These are phyloP conservation scores for Hygrocybe coccinea DNA, from an alignment of 768 basidiomycete species.

Conservation along the genomic window DNA sequence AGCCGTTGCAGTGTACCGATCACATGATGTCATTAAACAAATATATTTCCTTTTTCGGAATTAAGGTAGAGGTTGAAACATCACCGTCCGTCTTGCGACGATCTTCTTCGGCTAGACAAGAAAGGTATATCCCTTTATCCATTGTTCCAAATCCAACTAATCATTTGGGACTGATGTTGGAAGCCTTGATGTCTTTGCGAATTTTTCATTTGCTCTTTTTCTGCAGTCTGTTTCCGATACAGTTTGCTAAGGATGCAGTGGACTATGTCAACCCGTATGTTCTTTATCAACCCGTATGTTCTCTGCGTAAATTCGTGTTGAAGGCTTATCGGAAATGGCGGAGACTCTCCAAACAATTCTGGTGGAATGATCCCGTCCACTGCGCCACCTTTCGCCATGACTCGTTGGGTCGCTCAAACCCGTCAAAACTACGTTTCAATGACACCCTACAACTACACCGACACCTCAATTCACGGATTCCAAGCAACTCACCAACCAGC, in stretches of 20 bases:
- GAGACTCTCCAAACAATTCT: slow-evolving; percentile 61
- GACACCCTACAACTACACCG: slow-evolving; percentile 64
- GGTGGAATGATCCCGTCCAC: slow-evolving; percentile 77
- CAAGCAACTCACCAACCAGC: slow-evolving; percentile 80
- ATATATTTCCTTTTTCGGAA: too few relatives aligned
- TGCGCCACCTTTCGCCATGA: slow-evolving; percentile 80
- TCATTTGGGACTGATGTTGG: background rate
- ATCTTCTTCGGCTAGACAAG: too few relatives aligned
- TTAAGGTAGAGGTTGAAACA: too few relatives aligned
- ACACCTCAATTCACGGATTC: slow-evolving; percentile 59
- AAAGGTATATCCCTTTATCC: too few relatives aligned
- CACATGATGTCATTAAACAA: too few relatives aligned
- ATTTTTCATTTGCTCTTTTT: background rate
- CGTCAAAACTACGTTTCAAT: slow-evolving; percentile 71
- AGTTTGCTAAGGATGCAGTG: background rate
- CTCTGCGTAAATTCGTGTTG: background rate
- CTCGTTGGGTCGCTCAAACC: slow-evolving; percentile 80
- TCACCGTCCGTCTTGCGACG: too few relatives aligned
- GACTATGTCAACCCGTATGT: slow-evolving; percentile 7
- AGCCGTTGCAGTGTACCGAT: too few relatives aligned
- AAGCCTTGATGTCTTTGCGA: background rate
- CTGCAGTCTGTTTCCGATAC: background rate
- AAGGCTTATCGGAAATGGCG: slow-evolving; percentile 67
- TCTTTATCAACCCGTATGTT: background rate
- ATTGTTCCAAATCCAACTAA: too few relatives aligned